Conservation (phyloP, 257 asterid species). For the Osmanthus fragrans region DNA sequence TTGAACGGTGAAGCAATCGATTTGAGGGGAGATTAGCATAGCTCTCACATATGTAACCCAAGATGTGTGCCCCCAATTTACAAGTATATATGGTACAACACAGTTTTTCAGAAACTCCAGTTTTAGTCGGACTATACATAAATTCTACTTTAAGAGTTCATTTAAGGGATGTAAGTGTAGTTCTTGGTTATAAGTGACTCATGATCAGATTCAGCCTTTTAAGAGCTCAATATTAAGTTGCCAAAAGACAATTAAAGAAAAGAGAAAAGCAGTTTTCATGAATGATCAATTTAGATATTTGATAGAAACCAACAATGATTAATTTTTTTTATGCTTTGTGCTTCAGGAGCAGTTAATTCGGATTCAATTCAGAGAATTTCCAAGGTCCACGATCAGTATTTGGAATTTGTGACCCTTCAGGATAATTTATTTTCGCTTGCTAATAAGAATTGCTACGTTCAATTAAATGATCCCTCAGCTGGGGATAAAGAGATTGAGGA, state of each 20-base stretch:
- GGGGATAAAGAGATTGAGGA: slow-evolving; percentile 88
- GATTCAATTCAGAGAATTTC: slow-evolving; percentile 83
- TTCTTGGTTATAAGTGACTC: background rate
- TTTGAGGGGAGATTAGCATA: background rate
- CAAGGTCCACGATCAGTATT: slow-evolving; percentile 94
- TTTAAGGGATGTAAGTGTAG: background rate
- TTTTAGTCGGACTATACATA: background rate
- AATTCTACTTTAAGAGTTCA: background rate
- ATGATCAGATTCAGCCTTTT: background rate
- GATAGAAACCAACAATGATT: background rate
- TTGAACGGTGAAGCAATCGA: background rate
- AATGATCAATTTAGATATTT: background rate
- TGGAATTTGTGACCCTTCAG: slow-evolving; percentile 89
- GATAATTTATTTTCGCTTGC: slow-evolving; percentile 88
- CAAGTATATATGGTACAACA: background rate
- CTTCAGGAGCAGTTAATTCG: slow-evolving; percentile 63
- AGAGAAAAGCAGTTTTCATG: background rate
- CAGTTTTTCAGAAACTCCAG: background rate
- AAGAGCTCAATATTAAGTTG: background rate
- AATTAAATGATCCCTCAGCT: slow-evolving; percentile 94
- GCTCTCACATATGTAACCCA: background rate
- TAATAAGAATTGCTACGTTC: slow-evolving; percentile 79
- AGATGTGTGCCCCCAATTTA: background rate
- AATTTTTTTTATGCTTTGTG: slow-evolving; percentile 4
- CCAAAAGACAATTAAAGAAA: background rate